Evolutionary conservation across 257 asterid species (phyloP).

Genomic region (Solanum appendiculatum): DNA sequence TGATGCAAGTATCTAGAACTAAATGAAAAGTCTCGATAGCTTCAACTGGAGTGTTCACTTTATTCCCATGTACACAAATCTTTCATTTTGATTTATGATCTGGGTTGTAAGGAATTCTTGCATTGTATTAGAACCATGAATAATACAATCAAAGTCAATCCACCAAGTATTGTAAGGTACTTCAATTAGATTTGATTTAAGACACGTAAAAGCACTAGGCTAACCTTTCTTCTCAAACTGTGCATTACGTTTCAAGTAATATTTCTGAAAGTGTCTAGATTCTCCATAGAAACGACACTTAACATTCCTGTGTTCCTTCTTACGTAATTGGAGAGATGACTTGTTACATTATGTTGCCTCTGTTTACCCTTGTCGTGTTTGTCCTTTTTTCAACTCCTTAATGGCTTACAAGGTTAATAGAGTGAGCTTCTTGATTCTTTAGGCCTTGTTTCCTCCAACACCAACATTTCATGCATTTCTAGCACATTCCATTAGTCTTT

Average conservation of each 20-base stretch:
- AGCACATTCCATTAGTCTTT: background rate
- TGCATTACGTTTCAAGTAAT: background rate
- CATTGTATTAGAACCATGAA: background rate
- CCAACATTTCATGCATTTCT: background rate
- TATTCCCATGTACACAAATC: background rate
- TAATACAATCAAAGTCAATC: background rate
- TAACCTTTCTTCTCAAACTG: background rate
- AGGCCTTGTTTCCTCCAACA: background rate
- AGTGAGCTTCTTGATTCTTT: background rate
- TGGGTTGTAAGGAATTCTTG: background rate
- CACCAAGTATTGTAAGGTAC: background rate
- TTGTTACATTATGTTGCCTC: background rate
- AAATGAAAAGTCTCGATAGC: background rate
- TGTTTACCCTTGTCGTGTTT: background rate
- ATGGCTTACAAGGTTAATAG: background rate
- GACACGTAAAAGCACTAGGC: background rate
- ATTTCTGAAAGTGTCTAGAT: background rate
- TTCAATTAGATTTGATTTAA: background rate
- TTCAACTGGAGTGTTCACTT: background rate
- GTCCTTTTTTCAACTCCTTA: background rate
- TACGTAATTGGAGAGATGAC: background rate
- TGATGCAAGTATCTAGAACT: background rate
- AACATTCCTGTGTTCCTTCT: background rate
- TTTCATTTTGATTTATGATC: background rate
- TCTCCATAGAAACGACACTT: background rate